Base-by-base conservation (phyloP, 805 yeast genomes). In the Yarrowia bubula region DNA sequence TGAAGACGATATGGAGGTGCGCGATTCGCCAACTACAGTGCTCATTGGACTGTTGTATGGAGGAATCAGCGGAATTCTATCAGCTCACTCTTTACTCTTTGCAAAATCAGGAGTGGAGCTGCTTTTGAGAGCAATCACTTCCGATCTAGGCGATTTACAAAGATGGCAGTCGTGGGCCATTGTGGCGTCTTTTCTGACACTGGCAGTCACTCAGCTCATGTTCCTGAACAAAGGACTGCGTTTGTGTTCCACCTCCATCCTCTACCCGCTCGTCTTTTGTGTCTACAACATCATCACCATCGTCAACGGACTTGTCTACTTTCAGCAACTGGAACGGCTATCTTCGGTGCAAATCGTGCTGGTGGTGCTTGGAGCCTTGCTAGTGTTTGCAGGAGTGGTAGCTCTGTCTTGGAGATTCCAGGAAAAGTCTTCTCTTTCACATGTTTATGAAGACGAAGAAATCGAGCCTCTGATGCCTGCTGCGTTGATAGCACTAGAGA, bases 71-170 rank as follows among this genome's bases (percentile, higher is more conserved):
- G 97, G 97, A 1, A 83, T 86, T 0, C 77, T 91, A 53, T 88
- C 96, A 0, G 96, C 96, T 0, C 96, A 90, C 72, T 89, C 96
- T 1, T 80, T 92, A 58, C 79, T 92, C 66, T 81, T 90, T 75
- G 96, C 96, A n/a, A 91, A 91, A 75, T 84, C 92, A 0, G 83
- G 89, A 0, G 88, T 91, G 18, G 96, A 89, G 70, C 83, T 89
- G 11, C 71, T 88, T 1, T 74, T 88, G 1, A 79, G 76, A 66
- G 82, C 80, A 37, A 76, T 77, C 44, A 72, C 69, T 60, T 73
- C 74, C 57, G 75, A 73, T 55, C 75, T 75, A 63, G 71, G 71
- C 46, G 81, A 78, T 67, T 75, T 84, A 15, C 73, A 76, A 55
- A 73, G 78, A 50, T 72, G 76, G 55, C 76, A 75, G 65, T 75